Evolutionary conservation across 2,329 filamentous ascomycete genomes (phyloP).

Genomic region (Diplodia seriata): DNA sequence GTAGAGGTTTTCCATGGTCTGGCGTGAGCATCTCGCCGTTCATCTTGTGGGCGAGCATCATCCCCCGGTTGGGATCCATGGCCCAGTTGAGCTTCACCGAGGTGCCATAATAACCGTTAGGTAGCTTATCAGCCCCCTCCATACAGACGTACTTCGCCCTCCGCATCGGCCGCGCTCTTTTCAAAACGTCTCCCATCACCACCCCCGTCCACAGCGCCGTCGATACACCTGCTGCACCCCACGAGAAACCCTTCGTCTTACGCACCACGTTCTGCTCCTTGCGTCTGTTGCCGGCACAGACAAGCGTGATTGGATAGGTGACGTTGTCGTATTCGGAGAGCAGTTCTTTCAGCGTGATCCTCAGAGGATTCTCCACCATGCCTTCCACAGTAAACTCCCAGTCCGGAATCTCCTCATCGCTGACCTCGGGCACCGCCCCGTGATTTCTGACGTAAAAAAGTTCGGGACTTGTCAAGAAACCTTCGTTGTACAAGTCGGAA

Average conservation of each 20-base stretch:
- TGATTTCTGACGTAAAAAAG: slow-evolving; percentile 94
- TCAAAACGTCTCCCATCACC: slow-evolving; percentile 73
- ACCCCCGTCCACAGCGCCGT: slow-evolving; percentile 90
- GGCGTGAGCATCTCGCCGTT: slow-evolving; percentile 81
- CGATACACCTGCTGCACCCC: slow-evolving; percentile 86
- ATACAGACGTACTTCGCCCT: slow-evolving; percentile 85
- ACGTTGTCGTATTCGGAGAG: slow-evolving; percentile 78
- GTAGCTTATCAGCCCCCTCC: slow-evolving; percentile 86
- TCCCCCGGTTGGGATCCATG: slow-evolving; percentile 79
- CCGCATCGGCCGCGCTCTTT: slow-evolving; percentile 69
- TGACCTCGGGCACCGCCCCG: slow-evolving; percentile 78
- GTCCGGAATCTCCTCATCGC: slow-evolving; percentile 72
- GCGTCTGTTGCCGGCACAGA: slow-evolving; percentile 88
- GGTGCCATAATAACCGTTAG: slow-evolving; percentile 88
- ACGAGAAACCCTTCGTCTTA: slow-evolving; percentile 93
- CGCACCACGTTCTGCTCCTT: slow-evolving; percentile 93
- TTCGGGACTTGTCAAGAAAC: slow-evolving; percentile 86
- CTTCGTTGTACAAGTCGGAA: slow-evolving; percentile 76
- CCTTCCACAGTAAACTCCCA: slow-evolving; percentile 87
- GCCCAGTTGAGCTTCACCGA: slow-evolving; percentile 89
- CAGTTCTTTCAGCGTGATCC: slow-evolving; percentile 74
- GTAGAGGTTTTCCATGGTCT: slow-evolving; percentile 84
- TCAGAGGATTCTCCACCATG: slow-evolving; percentile 79
- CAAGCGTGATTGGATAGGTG: slow-evolving; percentile 85
- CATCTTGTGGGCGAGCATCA: slow-evolving; percentile 90